Base-by-base conservation (phyloP, 1,284 basidiomycete species). In the Malassezia globosa region DNA sequence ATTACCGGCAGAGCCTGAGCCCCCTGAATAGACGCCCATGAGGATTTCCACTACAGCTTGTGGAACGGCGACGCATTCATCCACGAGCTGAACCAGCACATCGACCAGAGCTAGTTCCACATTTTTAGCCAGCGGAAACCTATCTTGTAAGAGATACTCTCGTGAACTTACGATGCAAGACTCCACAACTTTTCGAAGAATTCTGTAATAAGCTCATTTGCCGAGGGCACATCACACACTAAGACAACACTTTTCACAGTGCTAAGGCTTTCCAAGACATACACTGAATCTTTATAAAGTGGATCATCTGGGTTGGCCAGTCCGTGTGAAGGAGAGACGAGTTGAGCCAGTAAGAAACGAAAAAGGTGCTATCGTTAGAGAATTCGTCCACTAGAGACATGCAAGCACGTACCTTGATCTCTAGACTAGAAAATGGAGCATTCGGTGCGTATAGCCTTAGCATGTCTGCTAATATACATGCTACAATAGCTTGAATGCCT, bases 401-500 rank as follows among this genome's bases (percentile, higher is more conserved):
- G n/a, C n/a, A n/a, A n/a, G 14, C 22, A 56, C 72, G 53, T 48
- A 77, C 77, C 56, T 75, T 73, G 33, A 96, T 80, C 72, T 96
- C 86, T 39, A 78, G 74, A 41, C 82, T 81, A 3, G 83, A 90
- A 72, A 92, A 97, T 8, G 94, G 94, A 24, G 94, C 92, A 68
- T 96, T 87, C 1, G 94, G 94, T 0, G 94, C 94, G 72, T 89
- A 95, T 38, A 97, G 78, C 29, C 88, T 76, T 42, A 99, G 80
- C 51, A 96, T 77, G 72, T 99, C 90, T 1, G 89, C 88, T 16
- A 99, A 78, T 73, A 89, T 96, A 73, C 88, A 94, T 0, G 88
- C 89, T 5, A 85, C 81, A 60, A 85, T 86, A 0, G 88, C 89
- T 72, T 90, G 94, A 60, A 97, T 87, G 18, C 87, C 88, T 38